Conservation (phyloP, 2,329 filamentous ascomycete genomes). For the Pseudocercospora vitis region DNA sequence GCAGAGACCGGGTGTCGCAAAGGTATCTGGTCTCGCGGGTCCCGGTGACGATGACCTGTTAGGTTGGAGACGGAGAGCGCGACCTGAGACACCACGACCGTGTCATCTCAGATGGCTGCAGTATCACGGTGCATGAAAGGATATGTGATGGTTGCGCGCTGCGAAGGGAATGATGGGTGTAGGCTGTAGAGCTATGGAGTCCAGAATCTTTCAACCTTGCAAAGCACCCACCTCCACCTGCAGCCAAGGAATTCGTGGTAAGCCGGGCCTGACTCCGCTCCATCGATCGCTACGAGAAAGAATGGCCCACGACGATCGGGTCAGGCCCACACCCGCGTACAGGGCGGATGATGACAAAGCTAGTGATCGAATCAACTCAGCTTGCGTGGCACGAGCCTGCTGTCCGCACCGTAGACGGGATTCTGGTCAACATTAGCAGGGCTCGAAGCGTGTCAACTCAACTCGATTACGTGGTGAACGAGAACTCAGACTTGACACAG, state of each 20-base stretch:
- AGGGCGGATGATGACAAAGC: not conserved
- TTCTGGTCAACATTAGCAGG: too few relatives aligned
- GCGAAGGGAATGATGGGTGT: not conserved
- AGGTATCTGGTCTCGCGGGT: constrained; percentile 5
- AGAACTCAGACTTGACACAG: too few relatives aligned
- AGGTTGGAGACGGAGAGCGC: constrained; percentile 13
- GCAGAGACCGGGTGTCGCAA: constrained; percentile 8
- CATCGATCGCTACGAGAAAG: constrained; percentile 1
- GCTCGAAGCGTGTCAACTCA: too few relatives aligned
- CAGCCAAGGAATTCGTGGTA: not conserved
- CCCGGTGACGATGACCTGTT: constrained; percentile 2
- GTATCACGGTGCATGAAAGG: not conserved
- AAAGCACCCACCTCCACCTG: too few relatives aligned
- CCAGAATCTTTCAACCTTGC: too few relatives aligned
- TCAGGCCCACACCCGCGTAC: not conserved
- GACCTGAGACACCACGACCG: constrained; percentile 2
- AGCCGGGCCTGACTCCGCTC: not conserved
- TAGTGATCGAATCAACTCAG: not conserved
- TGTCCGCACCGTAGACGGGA: too few relatives aligned
- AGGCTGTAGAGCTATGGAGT: constrained; percentile 4
- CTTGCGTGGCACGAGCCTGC: too few relatives aligned
- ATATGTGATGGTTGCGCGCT: constrained; percentile 3
- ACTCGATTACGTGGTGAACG: too few relatives aligned
- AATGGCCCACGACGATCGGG: not conserved
- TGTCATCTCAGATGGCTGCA: constrained; percentile 9